Conservation (phyloP, 1,284 basidiomycete genomes). For the Fomitopsis betulina region DNA sequence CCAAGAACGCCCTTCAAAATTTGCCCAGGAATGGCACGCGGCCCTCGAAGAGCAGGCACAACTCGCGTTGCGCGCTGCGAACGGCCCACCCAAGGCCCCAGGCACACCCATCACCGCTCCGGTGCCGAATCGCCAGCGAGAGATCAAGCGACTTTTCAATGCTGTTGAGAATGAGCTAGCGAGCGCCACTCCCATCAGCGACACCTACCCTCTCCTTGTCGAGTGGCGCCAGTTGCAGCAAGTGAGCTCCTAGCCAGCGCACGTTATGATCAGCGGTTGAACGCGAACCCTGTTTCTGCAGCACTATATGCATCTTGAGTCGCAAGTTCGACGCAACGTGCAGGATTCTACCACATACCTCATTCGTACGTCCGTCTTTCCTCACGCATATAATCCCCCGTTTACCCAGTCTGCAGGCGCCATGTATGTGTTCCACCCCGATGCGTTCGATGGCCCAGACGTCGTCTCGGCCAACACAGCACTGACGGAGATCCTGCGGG, state of each 20-base stretch:
- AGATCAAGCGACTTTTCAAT: background rate
- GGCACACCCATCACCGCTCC: background rate
- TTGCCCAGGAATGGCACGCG: background rate
- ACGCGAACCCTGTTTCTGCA: background rate
- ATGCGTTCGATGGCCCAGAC: background rate
- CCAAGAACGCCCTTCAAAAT: background rate
- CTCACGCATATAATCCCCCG: too few species aligned
- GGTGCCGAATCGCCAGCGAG: background rate
- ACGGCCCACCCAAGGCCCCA: background rate
- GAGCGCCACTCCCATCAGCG: background rate
- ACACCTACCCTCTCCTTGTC: background rate
- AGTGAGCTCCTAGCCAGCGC: background rate
- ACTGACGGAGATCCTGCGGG: background rate
- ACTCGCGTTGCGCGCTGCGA: background rate
- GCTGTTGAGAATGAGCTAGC: background rate
- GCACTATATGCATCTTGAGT: background rate
- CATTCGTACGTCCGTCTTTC: background rate
- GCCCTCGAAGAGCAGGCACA: background rate
- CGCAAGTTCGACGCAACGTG: background rate
- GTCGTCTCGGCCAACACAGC: background rate
- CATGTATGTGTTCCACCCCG: background rate
- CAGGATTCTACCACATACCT: background rate
- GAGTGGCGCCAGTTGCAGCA: constrained; percentile 1
- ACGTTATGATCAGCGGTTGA: background rate
- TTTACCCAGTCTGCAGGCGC: background rate